These are phyloP conservation scores for Arachis hypogaea DNA, from an alignment of 306 rosid genomes.

Conservation along the genomic window DNA sequence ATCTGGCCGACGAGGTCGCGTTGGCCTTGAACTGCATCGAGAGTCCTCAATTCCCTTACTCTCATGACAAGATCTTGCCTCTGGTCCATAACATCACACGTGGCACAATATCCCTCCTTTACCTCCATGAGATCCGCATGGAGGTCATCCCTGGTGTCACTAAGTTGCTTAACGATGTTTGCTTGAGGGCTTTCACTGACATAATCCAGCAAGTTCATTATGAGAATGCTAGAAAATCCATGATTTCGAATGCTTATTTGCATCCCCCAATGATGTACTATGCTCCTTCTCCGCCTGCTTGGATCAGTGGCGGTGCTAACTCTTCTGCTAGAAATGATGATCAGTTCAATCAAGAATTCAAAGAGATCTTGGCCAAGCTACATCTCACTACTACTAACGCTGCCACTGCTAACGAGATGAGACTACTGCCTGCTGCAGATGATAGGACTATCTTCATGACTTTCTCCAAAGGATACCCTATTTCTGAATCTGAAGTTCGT, in stretches of 20 bases:
- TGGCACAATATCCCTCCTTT: conserved; percentile 34
- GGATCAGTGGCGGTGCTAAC: too few relatives aligned
- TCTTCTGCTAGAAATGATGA: too few relatives aligned
- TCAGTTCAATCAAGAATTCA: conserved; percentile 29
- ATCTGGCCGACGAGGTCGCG: conserved; percentile 48
- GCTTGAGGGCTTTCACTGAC: conserved; percentile 55
- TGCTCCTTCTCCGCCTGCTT: background rate
- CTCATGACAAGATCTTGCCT: conserved; percentile 26
- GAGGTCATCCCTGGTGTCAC: conserved; percentile 35
- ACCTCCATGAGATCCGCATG: conserved; percentile 44
- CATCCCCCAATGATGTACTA: background rate
- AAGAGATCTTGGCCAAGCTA: conserved; percentile 30
- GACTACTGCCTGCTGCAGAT: conserved; percentile 30
- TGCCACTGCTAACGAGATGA: background rate
- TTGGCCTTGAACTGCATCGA: conserved; percentile 47
- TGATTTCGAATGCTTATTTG: background rate
- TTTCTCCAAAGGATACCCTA: conserved; percentile 71
- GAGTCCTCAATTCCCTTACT: conserved; percentile 27
- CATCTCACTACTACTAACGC: background rate
- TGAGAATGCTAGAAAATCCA: background rate
- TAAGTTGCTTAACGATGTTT: conserved; percentile 40
- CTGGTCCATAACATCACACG: conserved; percentile 41
- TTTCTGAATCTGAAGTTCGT: conserved; percentile 52
- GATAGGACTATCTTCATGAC: conserved; percentile 69
- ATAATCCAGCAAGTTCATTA: conserved; percentile 37